phyloP scores from a whole-genome alignment of 2,329 filamentous ascomycete species.

The Colletotrichum shisoi region DNA sequence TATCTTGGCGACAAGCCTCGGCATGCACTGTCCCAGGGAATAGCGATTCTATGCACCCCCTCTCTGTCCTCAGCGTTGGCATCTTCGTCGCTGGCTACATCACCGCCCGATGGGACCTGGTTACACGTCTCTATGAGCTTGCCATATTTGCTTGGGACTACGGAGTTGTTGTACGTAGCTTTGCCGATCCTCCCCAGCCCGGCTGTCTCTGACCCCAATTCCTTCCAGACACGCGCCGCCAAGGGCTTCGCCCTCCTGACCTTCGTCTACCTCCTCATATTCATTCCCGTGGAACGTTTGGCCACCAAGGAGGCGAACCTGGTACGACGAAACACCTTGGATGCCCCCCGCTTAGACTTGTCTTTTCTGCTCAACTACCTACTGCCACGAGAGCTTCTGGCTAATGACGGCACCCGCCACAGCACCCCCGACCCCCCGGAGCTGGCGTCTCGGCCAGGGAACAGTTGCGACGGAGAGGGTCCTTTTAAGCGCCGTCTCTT shows the following conservation, averaged over 20 bases:
- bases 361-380: conserved; percentile 14
- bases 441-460: conserved; percentile 92
- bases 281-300: conserved; percentile 83
- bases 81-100: conserved; percentile 99
- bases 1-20: conserved; percentile 43
- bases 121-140: conserved; percentile 95
- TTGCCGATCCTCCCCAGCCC: not conserved
- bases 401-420: conserved; percentile 40
- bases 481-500: conserved; percentile 71
- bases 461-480: conserved; percentile 91
- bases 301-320: conserved; percentile 80
- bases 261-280: conserved; percentile 81
- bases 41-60: conserved; percentile 87
- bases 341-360: conserved; percentile 32
- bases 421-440: conserved; percentile 83
- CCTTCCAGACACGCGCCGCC: conserved; percentile 74
- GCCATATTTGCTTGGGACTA: conserved; percentile 98
- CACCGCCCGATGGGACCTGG: conserved; percentile 98
- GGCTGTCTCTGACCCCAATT: conserved; percentile 21
- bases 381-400: conserved; percentile 42
- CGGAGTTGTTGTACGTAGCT: conserved; percentile 83
- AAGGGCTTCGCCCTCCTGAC: conserved; percentile 87
- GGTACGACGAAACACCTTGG: conserved; percentile 62
- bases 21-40: conserved; percentile 56
- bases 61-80: conserved; percentile 92